A percentile compares a stretch with the other conserved stretches of the same genome.
Evolutionary conservation across 2,329 filamentous ascomycete genomes (phyloP).

Genomic region (Calycina herbarum): DNA sequence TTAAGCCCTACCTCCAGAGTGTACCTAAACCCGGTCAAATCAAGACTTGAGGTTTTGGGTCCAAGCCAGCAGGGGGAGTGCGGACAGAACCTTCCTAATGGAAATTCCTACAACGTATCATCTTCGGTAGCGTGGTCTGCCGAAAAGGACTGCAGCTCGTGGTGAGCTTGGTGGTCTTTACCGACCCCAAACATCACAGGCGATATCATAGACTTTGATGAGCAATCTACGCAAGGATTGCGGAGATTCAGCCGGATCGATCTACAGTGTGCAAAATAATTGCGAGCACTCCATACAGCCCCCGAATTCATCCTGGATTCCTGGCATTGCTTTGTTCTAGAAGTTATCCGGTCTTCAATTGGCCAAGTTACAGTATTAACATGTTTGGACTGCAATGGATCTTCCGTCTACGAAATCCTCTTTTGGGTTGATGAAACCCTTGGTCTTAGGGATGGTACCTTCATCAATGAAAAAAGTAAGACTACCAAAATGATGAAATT

Average conservation of each 20-base stretch:
- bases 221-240: neutral
- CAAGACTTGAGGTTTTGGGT: neutral
- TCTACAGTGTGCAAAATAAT: neutral
- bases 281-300: neutral
- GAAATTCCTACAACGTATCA: neutral
- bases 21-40: neutral
- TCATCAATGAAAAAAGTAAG: too few relatives aligned
- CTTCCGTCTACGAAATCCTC: neutral
- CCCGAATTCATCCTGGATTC: too few relatives aligned
- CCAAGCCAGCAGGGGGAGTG: neutral
- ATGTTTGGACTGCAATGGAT: neutral
- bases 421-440: neutral
- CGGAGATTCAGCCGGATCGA: neutral
- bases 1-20: neutral
- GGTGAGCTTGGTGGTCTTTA: neutral
- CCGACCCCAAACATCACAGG: neutral
- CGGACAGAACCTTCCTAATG: neutral
- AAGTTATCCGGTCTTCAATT: neutral
- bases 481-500: too few relatives aligned
- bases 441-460: too few relatives aligned
- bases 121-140: neutral
- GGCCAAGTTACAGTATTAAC: neutral
- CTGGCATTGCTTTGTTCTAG: neutral
- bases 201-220: neutral
- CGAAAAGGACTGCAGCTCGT: neutral